Base-by-base conservation (phyloP, 805 yeast species). In the Wickerhamomyces xylosicus region DNA sequence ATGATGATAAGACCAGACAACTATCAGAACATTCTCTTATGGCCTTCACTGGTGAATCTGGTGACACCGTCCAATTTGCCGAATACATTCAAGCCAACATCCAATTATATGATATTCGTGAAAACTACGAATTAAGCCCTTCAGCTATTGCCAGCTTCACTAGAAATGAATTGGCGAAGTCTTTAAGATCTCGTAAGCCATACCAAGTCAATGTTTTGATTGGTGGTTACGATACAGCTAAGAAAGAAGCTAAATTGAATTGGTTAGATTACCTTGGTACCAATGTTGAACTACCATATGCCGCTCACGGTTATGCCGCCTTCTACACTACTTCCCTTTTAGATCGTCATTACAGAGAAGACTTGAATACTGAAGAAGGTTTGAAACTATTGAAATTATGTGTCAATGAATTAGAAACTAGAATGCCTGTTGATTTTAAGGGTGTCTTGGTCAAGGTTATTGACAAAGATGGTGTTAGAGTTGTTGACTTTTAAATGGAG, bases 301-400 rank as follows among this genome's bases (percentile, higher is more conserved):
- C 94, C 15, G 97, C 97, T 2, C 98, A 92, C 59, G 98, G 98
- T 11, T 92, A 92, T 56, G 95, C 97, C n/a, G 95, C 94, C 2
- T 92, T 90, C 62, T 92, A 92, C 60, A 79, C 95, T 25, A 72
- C 86, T 60, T 84, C 97, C 2, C 66, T 90, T 47, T 69, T 92
- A 48, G 98, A 92, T 65, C 87, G 81, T 50, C 95, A 87, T 62
- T 87, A 89, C 63, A 73, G 79, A 57, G 69, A 77, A 33, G 89
- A 79, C 50, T 74, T 89, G 78, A 65, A 73, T 6, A 60, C 74
- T 32, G 85, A 78, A 31, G 90, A 86, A 43, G 98, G 97, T 3
- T 56, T 90, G 43, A 69, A 77, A 35, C 68, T 92, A 49, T 70
- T 89, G 56, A 68, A 75, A 46, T 55, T 69, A 55, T 87, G 97